A percentile compares a stretch with the other conserved stretches of the same genome.
These are phyloP conservation scores for Exophiala oligosperma DNA, from an alignment of 2,329 filamentous ascomycete species.

Conservation along the genomic window DNA sequence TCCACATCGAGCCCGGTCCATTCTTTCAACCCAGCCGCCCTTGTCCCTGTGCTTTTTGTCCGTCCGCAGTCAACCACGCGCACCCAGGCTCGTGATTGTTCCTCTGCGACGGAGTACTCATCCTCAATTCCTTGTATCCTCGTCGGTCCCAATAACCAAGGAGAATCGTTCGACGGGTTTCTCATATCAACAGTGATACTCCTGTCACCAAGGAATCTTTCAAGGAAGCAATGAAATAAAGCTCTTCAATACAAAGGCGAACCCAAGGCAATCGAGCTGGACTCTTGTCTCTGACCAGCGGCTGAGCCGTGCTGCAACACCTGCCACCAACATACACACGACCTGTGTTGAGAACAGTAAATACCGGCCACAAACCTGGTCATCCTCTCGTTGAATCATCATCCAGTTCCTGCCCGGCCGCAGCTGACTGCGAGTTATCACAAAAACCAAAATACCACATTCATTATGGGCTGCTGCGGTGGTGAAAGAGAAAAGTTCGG, in stretches of 20 bases:
- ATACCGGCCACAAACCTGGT: constrained; percentile 11
- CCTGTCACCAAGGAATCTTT: not conserved
- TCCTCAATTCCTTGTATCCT: not conserved
- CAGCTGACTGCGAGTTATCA: constrained; percentile 15
- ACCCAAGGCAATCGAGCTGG: constrained; percentile 27
- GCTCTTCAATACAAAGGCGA: constrained; percentile 7
- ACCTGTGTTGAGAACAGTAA: not conserved
- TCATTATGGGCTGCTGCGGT: constrained; percentile 66
- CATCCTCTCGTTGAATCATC: constrained; percentile 9
- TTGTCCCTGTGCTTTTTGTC: constrained; percentile 19
- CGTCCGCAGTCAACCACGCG: constrained; percentile 1
- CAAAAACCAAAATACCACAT: not conserved
- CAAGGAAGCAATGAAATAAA: constrained; percentile 23
- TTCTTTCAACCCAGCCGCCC: constrained; percentile 14
- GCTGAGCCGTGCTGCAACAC: constrained; percentile 26
- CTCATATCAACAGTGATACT: not conserved
- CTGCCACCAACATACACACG: constrained; percentile 5
- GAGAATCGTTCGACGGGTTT: no score
- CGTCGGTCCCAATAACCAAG: not conserved
- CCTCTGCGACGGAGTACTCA: not conserved
- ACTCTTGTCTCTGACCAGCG: constrained; percentile 27
- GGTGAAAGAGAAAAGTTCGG: constrained; percentile 59
- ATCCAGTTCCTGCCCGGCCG: constrained; percentile 24
- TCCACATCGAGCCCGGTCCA: constrained; percentile 8
- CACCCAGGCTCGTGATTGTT: constrained; percentile 3